A percentile compares a stretch with the other conserved stretches of the same genome.
Conservation (phyloP, 164 flowering plant genomes). For the Vitis vinifera region ASM3070453v1 NC_081819.1:19450001-19450500, state of each 20-base stretch:
- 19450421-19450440: conserved; percentile 88
- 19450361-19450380: conserved; percentile 73
- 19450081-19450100: conserved; percentile 58
- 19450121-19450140: conserved; percentile 77
- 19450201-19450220: conserved; percentile 65
- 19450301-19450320: conserved; percentile 72
- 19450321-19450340: conserved; percentile 71
- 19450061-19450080: conserved; percentile 56
- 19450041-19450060: conserved; percentile 66
- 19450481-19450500: conserved; percentile 38
- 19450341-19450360: conserved; percentile 83
- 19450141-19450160: conserved; percentile 73
- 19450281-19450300: conserved; percentile 74
- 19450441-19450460: conserved; percentile 92
- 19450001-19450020: conserved; percentile 55
- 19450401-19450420: conserved; percentile 71
- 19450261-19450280: conserved; percentile 99
- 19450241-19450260: conserved; percentile 97
- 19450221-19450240: conserved; percentile 86
- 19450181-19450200: conserved; percentile 44
- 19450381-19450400: conserved; percentile 68
- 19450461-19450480: conserved; percentile 37
- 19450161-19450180: conserved; percentile 47
- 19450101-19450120: conserved; percentile 59
- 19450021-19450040: conserved; percentile 78